These are phyloP conservation scores for Nicotiana paniculata DNA, from an alignment of 257 asterid species.

Conservation along the genomic window DNA sequence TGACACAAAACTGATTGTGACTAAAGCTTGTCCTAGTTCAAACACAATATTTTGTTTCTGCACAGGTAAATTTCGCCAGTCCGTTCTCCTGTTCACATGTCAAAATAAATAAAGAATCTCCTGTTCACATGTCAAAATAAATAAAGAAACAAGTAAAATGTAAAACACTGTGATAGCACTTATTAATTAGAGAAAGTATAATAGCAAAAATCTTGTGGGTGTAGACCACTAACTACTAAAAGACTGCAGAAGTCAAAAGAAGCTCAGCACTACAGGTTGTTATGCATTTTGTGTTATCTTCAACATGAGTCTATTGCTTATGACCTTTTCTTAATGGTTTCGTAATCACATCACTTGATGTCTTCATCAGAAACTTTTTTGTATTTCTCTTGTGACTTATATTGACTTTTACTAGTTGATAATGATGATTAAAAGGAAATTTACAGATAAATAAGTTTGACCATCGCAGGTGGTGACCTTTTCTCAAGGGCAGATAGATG, in stretches of 20 bases:
- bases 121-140: slow-evolving; percentile 25
- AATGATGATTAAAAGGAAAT: not conserved
- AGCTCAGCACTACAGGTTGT: not conserved
- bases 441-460: not conserved
- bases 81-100: slow-evolving; percentile 55
- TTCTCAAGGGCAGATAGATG: not conserved
- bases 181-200: not conserved
- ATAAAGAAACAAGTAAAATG: not conserved
- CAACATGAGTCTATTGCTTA: not conserved
- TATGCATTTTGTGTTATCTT: too few relatives aligned
- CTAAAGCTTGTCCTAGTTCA: slow-evolving; percentile 71
- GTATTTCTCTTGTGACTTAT: not conserved
- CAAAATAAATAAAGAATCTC: too few relatives aligned
- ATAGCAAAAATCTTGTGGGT: not conserved
- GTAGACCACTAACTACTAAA: not conserved
- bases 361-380: slow-evolving; percentile 3
- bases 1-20: slow-evolving; percentile 60
- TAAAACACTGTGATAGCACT: not conserved
- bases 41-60: slow-evolving; percentile 43
- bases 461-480: not conserved
- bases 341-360: not conserved
- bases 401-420: not conserved
- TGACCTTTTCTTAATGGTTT: not conserved
- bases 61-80: slow-evolving; percentile 57
- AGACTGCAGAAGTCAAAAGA: not conserved